Evolutionary conservation across 306 rosid genomes (phyloP).

Genomic region (Ormosia semicastrata): DNA sequence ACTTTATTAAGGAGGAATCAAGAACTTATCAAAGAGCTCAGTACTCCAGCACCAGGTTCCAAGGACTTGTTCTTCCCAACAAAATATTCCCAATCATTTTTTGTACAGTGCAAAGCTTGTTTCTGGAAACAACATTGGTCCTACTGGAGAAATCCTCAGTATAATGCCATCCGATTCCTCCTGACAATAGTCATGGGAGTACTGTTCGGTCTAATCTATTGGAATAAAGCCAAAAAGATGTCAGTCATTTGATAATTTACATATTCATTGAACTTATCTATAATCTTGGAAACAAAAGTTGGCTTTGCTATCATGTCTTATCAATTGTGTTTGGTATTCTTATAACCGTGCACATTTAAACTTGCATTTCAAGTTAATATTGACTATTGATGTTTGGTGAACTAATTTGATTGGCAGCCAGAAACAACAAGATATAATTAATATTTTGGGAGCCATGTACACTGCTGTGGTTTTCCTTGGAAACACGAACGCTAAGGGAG

Average conservation of each 20-base stretch:
- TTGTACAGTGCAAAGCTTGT: slow-evolving; percentile 58
- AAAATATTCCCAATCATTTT: slow-evolving; percentile 54
- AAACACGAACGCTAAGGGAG: slow-evolving; percentile 29
- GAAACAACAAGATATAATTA: slow-evolving; percentile 39
- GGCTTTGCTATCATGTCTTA: neutral
- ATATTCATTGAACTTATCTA: neutral
- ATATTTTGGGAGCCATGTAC: slow-evolving; percentile 70
- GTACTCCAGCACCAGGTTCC: slow-evolving; percentile 50
- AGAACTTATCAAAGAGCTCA: slow-evolving; percentile 41
- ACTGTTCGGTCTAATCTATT: slow-evolving; percentile 60
- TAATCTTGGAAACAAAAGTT: neutral
- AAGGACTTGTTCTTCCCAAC: slow-evolving; percentile 64
- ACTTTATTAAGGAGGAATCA: slow-evolving; percentile 49
- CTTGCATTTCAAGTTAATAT: neutral
- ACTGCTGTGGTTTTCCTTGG: slow-evolving; percentile 41
- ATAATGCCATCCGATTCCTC: slow-evolving; percentile 52
- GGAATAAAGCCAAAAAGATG: slow-evolving; percentile 49
- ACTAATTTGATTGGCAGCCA: slow-evolving; percentile 4
- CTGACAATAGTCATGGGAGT: slow-evolving; percentile 43
- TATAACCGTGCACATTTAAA: neutral
- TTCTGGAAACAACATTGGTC: slow-evolving; percentile 61
- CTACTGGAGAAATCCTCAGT: slow-evolving; percentile 64
- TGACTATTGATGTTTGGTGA: neutral
- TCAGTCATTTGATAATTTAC: slow-evolving; percentile 16
- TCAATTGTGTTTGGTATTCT: neutral